Evolutionary conservation across 2,329 filamentous ascomycete genomes (phyloP), one percentile per base, ranked within the genome.

Genomic region (Pseudogymnoascus sp.): DNA sequence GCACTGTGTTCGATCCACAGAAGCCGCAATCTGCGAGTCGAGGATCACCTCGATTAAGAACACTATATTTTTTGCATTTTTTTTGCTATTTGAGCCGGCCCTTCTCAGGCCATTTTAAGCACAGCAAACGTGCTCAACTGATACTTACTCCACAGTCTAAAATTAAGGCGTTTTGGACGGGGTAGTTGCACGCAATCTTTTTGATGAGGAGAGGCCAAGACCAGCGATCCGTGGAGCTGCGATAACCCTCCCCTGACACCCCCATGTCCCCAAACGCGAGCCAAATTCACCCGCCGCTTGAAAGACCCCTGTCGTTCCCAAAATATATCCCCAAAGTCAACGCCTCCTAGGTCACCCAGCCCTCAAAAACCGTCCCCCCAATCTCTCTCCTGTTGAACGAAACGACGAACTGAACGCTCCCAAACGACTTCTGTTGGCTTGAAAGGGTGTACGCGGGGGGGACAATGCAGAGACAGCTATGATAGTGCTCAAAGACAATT

Each of bases 1-100:
- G 64, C 64, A 65, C 64, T 63, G 61, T 65, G 64, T 65, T 65
- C 64, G 64, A 65, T 65, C 64, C 64, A 65, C 64, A 65, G 64
- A 61, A 65, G 64, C 64, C 64, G 64, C 64, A 42, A 63, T 53
- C 64, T 65, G 64, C 62, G 64, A 61, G 57, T 65, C 42, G 38
- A 36, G 53, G 64, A 61, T 23, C 50, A 65, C 64, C 57, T 36
- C 35, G 57, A 64, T 61, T 64, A 64, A 64, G 63, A 65, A 47
- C 53, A 64, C 62, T 28, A 33, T 50, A 61, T 61, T 64, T 64
- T 63, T 64, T 65, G 40, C 38, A 6, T 21, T 33, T 33, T 28
- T 50, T 62, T 53, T 17, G 47, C 11, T 40, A 28, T 4, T 60
- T 33, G 23, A 53, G 15, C 23, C 7, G 26, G 11, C 8, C 8